Base-by-base conservation (phyloP, 495 filamentous ascomycete species). In the Clohesyomyces aquaticus region DNA sequence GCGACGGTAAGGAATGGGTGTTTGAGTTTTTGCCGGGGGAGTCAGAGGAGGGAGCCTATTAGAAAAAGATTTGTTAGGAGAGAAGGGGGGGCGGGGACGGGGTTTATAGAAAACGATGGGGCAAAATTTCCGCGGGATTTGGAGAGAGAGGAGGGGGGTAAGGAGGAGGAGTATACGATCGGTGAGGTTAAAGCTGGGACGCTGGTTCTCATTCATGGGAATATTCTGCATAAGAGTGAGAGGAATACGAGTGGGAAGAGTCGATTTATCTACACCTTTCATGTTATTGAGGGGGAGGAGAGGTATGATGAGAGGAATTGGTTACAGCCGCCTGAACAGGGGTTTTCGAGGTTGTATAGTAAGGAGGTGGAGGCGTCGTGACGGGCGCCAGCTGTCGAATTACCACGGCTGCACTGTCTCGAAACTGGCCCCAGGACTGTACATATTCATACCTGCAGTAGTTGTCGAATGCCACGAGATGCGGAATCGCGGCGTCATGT, bases 231-330 rank as follows among this genome's bases (percentile, higher is more conserved):
- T 73, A 94, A 96, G 83, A 97, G 94, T 74, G 91, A 95, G 82
- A 89, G 80, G 82, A 98, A 98, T 69, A 74, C 82, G 32, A 96
- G 94, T 69, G 74, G 78, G 59, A 89, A 87, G 77, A 93, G 92
- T 58, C 83, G 94, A 70, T 95, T 91, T 73, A 96, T 96, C 23
- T 98, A 98, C 77, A 98, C 95, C 0, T 98, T 97, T 70, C 94
- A 98, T 79, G 83, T 96, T 42, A 98, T 98, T 72, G 94, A 98
- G 75, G 90, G 91, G 0, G 87, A 89, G 51, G 83, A 87, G 42
- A 77, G 77, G 41, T 98, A 96, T 75, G 95, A 98, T 77, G 81
- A 81, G 76, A 78, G 80, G 73, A 98, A 98, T 74, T 98, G 94
- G 94, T 70, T 98, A 72, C 93, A 96, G 78, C 91, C 91, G 48